Base-by-base conservation (phyloP, 176 grass and related monocot species). In the Panicum miliaceum region DNA sequence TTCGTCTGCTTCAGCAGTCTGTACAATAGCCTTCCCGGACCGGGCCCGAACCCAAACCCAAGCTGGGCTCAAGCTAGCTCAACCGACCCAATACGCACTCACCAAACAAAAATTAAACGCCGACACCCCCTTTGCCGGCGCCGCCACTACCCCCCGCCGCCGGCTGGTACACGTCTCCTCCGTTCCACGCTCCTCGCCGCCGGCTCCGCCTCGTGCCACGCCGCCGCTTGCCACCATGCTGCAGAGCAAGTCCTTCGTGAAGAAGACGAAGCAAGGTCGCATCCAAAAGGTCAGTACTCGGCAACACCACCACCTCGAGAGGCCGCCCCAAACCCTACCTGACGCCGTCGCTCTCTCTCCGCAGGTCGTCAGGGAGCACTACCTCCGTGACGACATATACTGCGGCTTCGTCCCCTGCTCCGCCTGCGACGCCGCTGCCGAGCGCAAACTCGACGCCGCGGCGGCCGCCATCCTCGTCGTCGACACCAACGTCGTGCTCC, bases 201-300 rank as follows among this genome's bases (percentile, higher is more conserved):
- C 54, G 54, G 34, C 40, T 5, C 26, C 11, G 48, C 50, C 82
- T 59, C 41, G 65, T 16, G 25, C 23, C 18, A 22, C 18, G 1
- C 62, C 32, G 19, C 1, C 54, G 37, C 50, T 79, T 57, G 13
- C 25, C 69, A 84, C 52, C 64, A 98, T 98, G 95, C 62, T 98
- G 74, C 95, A 98, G 89, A 95, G 77, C 91, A 98, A 95, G 87
- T 95, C 96, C n/a, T 95, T 98, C 81, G 96, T 92, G 9, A 98
- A 95, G 93, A 98, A 95, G 78, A 98, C 96, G 38, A 95, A 81
- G 82, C 91, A 93, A 77, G 96, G 96, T 29, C 90, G 92, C 79
- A 90, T 98, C 65, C 82, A 88, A 22, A 98, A 98, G 93, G 96
- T 95, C 26, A 14, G 12, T 42, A 32, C 65, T 75, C 79, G 13